A percentile compares a stretch with the other conserved stretches of the same genome.
Conservation (phyloP, 2,329 filamentous ascomycete species). For the Stylonectria norvegica region DNA sequence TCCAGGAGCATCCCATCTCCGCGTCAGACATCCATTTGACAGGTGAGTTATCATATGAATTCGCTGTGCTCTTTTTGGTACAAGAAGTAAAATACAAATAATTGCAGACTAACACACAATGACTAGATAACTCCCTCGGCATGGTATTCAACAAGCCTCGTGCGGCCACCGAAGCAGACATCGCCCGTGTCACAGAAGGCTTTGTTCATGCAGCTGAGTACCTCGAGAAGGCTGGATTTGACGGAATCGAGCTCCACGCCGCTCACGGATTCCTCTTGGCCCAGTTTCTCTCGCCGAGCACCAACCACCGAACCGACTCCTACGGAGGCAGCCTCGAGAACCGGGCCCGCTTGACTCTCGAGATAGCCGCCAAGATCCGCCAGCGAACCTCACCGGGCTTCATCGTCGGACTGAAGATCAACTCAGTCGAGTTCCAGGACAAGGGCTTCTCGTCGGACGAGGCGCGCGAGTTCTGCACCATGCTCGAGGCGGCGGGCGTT, state of each 20-base stretch:
- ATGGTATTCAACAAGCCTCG: constrained; percentile 46
- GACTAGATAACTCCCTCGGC: too few species aligned
- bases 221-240: constrained; percentile 58
- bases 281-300: constrained; percentile 49
- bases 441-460: constrained; percentile 53
- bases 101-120: too few species aligned
- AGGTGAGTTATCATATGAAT: constrained; percentile 13
- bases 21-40: constrained; percentile 37
- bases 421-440: constrained; percentile 54
- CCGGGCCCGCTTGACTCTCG: constrained; percentile 43
- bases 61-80: too few species aligned
- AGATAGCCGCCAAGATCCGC: constrained; percentile 39
- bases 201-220: constrained; percentile 62
- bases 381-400: constrained; percentile 29
- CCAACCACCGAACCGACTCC: constrained; percentile 50
- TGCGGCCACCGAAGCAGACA: constrained; percentile 51
- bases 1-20: constrained; percentile 37
- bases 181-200: constrained; percentile 53
- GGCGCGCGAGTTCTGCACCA: constrained; percentile 43
- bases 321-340: constrained; percentile 46
- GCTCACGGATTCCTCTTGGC: constrained; percentile 54
- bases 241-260: constrained; percentile 50
- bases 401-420: constrained; percentile 56
- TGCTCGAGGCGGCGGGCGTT: constrained; percentile 48
- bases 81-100: too few species aligned